Evolutionary conservation across 208 protist species (phyloP), one percentile per base, ranked within the genome.

Genomic region (Leptomonas pyrrhocoris): DNA sequence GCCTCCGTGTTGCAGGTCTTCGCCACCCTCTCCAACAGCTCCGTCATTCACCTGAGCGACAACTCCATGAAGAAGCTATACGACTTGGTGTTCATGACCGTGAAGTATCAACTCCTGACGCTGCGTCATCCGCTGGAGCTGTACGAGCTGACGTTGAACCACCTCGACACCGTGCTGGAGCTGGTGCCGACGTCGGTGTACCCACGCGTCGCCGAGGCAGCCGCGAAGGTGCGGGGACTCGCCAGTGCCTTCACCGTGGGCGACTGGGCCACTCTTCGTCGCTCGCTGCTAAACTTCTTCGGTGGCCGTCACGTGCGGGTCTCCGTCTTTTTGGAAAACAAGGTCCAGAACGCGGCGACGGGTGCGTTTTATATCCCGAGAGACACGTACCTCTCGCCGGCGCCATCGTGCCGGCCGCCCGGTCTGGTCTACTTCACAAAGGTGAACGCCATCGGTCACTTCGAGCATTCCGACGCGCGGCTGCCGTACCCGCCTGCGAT

Each of bases 21-120:
- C 64, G 68, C 84, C 15, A 84, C 86, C 16, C 68, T 98, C 11
- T 86, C 88, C 5, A 84, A 88, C 58, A 90, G 83, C 31, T 93
- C 91, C 28, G 83, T 95, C 34, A 97, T 98, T 89, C 80, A 80
- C 15, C 79, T 98, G 12, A 92, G 80, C 55, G 78, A 86, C 16
- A 80, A 83, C 53, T 94, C 84, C 4, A 94, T 97, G 89, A 83
- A 86, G 12, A 98, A 97, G 82, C 78, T 98, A 13, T 98, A 91
- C 77, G 96, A 98, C 49, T 77, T 98, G 7, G 96, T 98, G 79
- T 83, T 79, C 28, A 97, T 97, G 91, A 89, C 84, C n/a, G 72
- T 97, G 36, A 98, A 98, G 78, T 94, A 97, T 42, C 90, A 97
- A 67, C 15, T 97, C 23, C 55, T 94, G 38, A 78, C 78, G 0